These are phyloP conservation scores for Leccinum subgranulosum DNA, from an alignment of 768 basidiomycete species.

Conservation along the genomic window DNA sequence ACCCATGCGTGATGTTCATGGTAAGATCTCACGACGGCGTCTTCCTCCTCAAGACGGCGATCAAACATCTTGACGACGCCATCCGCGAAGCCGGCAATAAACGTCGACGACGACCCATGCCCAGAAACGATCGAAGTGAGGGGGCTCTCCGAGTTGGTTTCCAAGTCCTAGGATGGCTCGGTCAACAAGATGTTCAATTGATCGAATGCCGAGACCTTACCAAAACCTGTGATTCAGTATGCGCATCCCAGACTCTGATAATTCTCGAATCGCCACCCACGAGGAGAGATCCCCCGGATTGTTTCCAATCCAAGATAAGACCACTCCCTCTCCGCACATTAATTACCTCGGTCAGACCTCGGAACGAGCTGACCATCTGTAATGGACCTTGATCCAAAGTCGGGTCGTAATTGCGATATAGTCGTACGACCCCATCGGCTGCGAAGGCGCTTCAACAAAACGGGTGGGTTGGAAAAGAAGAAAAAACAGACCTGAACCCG, in stretches of 20 bases:
- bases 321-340: conserved; percentile 77
- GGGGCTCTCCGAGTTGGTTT: conserved; percentile 87
- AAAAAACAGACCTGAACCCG: conserved; percentile 68
- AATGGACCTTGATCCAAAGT: conserved; percentile 66
- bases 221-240: conserved; percentile 74
- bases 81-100: conserved; percentile 91
- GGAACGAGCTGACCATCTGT: conserved; percentile 93
- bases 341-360: conserved; percentile 77
- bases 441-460: conserved; percentile 3
- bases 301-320: conserved; percentile 91
- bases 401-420: conserved; percentile 91
- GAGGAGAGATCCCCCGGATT: conserved; percentile 78
- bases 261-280: conserved; percentile 88
- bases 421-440: conserved; percentile 91
- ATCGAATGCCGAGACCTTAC: conserved; percentile 40
- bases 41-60: conserved; percentile 78
- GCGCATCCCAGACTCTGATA: conserved; percentile 93
- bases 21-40: conserved; percentile 78
- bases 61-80: conserved; percentile 90
- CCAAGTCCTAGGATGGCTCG: conserved; percentile 60
- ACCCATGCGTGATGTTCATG: conserved; percentile 84
- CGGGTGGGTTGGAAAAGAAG: not conserved
- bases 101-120: conserved; percentile 68
- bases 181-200: not conserved
- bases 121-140: conserved; percentile 85